These are phyloP conservation scores for Claviceps sp. DNA, from an alignment of 2,329 filamentous ascomycete genomes.

Conservation along the genomic window DNA sequence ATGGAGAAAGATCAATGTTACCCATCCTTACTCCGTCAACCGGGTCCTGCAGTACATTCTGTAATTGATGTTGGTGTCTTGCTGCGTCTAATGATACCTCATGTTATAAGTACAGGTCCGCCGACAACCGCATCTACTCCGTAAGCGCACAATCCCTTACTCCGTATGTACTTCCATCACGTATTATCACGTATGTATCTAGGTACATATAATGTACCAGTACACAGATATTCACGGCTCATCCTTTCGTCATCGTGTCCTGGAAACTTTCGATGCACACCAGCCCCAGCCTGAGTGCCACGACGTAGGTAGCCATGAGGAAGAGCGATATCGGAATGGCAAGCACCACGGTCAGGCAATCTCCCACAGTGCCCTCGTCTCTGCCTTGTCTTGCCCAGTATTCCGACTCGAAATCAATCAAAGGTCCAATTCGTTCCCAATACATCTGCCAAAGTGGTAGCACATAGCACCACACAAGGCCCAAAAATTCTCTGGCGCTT, in stretches of 20 bases:
- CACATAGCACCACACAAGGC: slow-evolving; percentile 4
- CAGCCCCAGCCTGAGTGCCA: slow-evolving; percentile 14
- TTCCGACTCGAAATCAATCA: slow-evolving; percentile 24
- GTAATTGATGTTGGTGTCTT: background rate
- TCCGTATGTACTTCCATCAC: background rate
- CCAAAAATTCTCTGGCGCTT: background rate
- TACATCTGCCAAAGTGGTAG: slow-evolving; percentile 14
- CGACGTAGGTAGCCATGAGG: slow-evolving; percentile 12
- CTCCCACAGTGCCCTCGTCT: slow-evolving; percentile 12
- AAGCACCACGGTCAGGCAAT: slow-evolving; percentile 14
- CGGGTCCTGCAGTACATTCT: background rate
- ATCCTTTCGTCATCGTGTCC: background rate
- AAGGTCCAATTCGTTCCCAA: slow-evolving; percentile 23
- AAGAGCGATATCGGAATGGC: slow-evolving; percentile 16
- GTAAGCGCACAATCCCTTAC: background rate
- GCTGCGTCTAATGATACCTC: background rate
- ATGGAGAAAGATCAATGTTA: too few relatives aligned
- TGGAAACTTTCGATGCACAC: slow-evolving; percentile 9
- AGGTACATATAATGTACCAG: background rate
- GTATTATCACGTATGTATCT: too few relatives aligned
- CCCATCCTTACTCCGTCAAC: too few relatives aligned
- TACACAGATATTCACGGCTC: slow-evolving; percentile 3
- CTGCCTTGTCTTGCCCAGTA: slow-evolving; percentile 18
- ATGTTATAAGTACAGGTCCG: background rate
- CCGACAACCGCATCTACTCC: background rate